A percentile compares a stretch with the other conserved stretches of the same genome.
Conservation (phyloP, 306 rosid genomes). For the Rubus parviflorus region DNA sequence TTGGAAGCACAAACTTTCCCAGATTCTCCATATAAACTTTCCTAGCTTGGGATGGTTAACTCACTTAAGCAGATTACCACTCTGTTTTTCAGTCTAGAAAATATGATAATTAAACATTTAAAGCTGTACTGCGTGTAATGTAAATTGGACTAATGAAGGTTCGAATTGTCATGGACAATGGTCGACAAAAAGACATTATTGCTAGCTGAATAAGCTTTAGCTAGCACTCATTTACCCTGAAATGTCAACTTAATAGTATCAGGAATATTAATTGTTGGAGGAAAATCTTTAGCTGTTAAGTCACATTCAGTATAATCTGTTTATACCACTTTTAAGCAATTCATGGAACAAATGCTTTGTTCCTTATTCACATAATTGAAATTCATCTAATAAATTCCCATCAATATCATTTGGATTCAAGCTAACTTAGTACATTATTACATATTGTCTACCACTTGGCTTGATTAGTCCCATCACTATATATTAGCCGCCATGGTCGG, state of each 20-base stretch:
- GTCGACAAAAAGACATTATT: background rate
- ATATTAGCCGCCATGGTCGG: background rate
- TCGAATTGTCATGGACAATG: background rate
- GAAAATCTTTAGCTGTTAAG: background rate
- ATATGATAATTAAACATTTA: background rate
- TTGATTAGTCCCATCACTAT: slow-evolving; percentile 6
- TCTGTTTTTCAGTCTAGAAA: background rate
- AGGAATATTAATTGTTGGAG: background rate
- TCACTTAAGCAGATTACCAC: background rate
- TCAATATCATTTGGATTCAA: background rate
- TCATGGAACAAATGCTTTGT: background rate
- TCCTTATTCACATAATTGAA: background rate
- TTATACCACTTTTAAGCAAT: background rate
- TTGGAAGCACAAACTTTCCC: slow-evolving; percentile 10
- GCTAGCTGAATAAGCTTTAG: background rate
- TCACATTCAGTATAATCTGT: background rate
- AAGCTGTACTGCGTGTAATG: background rate
- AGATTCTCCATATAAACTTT: slow-evolving; percentile 11
- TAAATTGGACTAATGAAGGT: background rate
- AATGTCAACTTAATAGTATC: background rate
- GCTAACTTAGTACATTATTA: background rate
- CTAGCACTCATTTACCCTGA: background rate
- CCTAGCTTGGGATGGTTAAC: background rate
- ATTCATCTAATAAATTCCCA: slow-evolving; percentile 2
- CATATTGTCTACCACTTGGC: background rate